Conservation (phyloP, 2,329 filamentous ascomycete genomes). For the Colletotrichum navitas region DNA sequence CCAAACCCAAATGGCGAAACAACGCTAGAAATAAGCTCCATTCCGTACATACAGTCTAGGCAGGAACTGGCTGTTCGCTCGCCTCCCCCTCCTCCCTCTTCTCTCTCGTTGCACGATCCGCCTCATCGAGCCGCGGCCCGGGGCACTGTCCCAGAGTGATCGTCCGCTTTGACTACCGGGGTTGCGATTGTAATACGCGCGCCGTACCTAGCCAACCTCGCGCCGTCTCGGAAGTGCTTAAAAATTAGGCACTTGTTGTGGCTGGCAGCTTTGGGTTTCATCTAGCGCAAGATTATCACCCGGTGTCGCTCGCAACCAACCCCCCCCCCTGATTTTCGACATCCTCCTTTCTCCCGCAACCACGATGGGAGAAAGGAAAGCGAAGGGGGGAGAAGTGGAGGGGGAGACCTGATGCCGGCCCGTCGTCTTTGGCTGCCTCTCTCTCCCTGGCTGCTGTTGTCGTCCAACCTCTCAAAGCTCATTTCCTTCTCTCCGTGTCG, state of each 20-base stretch:
- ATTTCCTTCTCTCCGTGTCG: background rate
- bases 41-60: background rate
- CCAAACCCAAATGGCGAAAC: background rate
- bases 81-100: background rate
- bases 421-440: background rate
- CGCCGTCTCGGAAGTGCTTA: background rate
- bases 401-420: background rate
- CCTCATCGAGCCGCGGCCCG: slow-evolving; percentile 19
- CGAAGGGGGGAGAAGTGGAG: too few species aligned
- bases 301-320: background rate
- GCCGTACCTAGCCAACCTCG: background rate
- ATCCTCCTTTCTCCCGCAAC: background rate
- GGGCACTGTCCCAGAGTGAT: slow-evolving; percentile 10
- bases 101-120: background rate
- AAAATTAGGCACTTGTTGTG: background rate
- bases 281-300: background rate
- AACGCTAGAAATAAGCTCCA: background rate
- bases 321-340: too few species aligned
- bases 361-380: background rate
- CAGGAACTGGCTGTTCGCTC: background rate
- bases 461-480: background rate
- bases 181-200: background rate
- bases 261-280: background rate
- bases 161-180: background rate
- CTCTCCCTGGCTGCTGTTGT: background rate